Percentiles rank a stretch among this genome's conserved stretches.
phyloP scores from a whole-genome alignment of 2,329 filamentous ascomycete genomes.

The Gnomoniopsis sp. region DNA sequence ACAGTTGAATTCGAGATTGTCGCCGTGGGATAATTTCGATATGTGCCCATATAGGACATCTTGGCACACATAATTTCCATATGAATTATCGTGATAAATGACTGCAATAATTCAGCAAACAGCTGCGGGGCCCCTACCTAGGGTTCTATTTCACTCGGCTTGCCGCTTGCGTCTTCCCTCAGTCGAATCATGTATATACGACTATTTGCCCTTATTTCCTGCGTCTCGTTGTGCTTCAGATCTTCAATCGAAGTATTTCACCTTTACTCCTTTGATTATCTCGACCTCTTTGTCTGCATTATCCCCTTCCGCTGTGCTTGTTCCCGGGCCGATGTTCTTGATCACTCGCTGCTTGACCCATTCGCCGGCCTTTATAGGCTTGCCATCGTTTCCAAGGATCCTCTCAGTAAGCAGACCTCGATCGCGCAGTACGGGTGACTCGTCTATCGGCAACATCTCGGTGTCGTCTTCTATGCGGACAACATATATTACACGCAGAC shows the following conservation, averaged over 20 bases:
- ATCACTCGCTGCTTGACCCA: constrained; percentile 27
- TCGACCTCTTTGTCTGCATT: constrained; percentile 17
- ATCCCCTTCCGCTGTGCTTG: constrained; percentile 13
- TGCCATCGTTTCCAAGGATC: constrained; percentile 18
- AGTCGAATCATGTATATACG: no score
- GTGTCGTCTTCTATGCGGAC: constrained; percentile 35
- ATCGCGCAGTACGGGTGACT: constrained; percentile 31
- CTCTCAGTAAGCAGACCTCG: constrained; percentile 22
- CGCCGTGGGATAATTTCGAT: no score
- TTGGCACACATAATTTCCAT: no score
- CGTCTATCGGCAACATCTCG: constrained; percentile 25
- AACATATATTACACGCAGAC: constrained; percentile 44
- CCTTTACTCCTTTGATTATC: constrained; percentile 18
- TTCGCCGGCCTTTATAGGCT: constrained; percentile 28
- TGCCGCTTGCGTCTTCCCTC: no score
- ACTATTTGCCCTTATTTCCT: no score
- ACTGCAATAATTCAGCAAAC: no score
- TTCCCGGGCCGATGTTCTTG: constrained; percentile 20
- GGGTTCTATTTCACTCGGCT: no score
- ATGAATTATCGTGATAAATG: no score
- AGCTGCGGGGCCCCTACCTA: no score
- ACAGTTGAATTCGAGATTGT: no score
- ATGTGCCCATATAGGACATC: no score
- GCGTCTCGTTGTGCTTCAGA: neutral
- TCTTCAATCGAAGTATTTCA: constrained; percentile 14